Evolutionary conservation across 2,329 filamentous ascomycete genomes (phyloP), one percentile per base, ranked within the genome.

Genomic region (Arachnomyces sp.): DNA sequence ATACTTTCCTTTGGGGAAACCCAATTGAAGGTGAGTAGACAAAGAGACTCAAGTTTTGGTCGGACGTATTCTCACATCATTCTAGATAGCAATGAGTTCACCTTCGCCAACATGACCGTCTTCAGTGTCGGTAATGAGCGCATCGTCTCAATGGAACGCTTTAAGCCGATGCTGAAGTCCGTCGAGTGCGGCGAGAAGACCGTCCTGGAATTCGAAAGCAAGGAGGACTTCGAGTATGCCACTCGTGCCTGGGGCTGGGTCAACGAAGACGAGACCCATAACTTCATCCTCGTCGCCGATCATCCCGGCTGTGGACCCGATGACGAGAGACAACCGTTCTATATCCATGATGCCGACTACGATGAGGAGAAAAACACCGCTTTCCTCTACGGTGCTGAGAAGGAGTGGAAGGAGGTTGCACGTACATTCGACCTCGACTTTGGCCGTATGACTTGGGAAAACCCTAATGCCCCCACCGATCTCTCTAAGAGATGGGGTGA

Each of bases 71-170:
- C 28, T 15, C 14, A 12, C 15, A 32, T 18, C 9, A 11, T 12
- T n/a, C 31, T 37, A 42, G 39, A 42, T 38, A 17, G 8, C 25
- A 36, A 25, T 7, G 17, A 25, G 12, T 42, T 42, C 18, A 30
- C 39, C 8, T 13, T 42, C 15, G 39, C 39, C 25, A 42, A 42
- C 31, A 42, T 42, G 39, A 42, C 39, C 14, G n/a, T 41, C 12
- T 41, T 36, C 16, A 36, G 32, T 15, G 39, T 25, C 2, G 17
- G 20, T 15, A 30, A 30, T 15, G 25, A 41, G 17, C 39, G 36
- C 8, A 36, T 41, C 16, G 12, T 41, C 34, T 36, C 39, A 3
- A 28, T 41, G 25, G 39, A 41, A 17, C 32, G 34, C 14, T 39
- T 39, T 20, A 31, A 14, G 37, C 30, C 37, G 11, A 39, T 39